Percentiles rank a stretch among this genome's conserved stretches.
Evolutionary conservation across 306 rosid species (phyloP).

Genomic region (Malus fusca): DNA sequence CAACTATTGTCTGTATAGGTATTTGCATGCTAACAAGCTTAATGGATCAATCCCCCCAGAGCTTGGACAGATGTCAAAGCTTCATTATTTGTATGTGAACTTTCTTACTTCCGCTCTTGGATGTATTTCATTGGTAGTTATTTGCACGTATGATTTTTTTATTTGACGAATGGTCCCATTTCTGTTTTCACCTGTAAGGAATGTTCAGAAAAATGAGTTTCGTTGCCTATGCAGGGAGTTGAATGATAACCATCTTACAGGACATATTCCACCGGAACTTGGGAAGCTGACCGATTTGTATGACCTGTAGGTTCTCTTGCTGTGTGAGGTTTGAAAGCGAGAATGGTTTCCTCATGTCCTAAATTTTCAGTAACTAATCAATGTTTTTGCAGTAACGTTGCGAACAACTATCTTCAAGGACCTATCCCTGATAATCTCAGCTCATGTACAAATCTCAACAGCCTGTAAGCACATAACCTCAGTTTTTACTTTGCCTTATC

Average conservation of each 20-base stretch:
- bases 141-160: too few relatives aligned
- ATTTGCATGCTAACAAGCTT: slow-evolving; percentile 90
- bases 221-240: slow-evolving; percentile 47
- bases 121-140: neutral
- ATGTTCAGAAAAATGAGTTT: neutral
- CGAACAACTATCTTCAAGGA: slow-evolving; percentile 82
- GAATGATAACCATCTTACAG: slow-evolving; percentile 71
- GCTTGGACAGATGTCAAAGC: slow-evolving; percentile 95
- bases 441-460: slow-evolving; percentile 86
- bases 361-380: slow-evolving; percentile 3
- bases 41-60: slow-evolving; percentile 78
- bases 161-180: too few relatives aligned
- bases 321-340: neutral
- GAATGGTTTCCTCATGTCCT: neutral
- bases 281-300: slow-evolving; percentile 87
- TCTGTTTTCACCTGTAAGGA: neutral
- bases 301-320: slow-evolving; percentile 62
- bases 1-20: slow-evolving; percentile 39
- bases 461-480: slow-evolving; percentile 61
- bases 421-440: slow-evolving; percentile 71
- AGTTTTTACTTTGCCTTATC: neutral
- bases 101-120: neutral
- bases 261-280: slow-evolving; percentile 86
- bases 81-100: slow-evolving; percentile 74
- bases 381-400: slow-evolving; percentile 58